Evolutionary conservation across 352 stramenopile species (phyloP), one percentile per base, ranked within the genome.

Genomic region (Vaucheria bursata): DNA sequence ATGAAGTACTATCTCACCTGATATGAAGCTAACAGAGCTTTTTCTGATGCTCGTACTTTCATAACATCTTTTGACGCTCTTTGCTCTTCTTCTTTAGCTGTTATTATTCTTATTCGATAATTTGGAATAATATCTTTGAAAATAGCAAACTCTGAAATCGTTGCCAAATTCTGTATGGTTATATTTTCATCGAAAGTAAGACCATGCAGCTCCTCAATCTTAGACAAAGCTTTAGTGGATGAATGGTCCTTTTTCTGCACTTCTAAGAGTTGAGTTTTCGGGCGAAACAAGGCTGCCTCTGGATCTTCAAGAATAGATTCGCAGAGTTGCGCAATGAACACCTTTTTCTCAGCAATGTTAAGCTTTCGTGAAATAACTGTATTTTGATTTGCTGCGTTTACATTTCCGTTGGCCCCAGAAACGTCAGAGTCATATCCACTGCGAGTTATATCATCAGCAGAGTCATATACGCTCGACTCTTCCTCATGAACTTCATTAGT

Each of bases 101-200:
- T 93, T 36, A 91, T 88, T 18, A 92, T 67, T 74, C 93, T 91
- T 68, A 98, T 97, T 69, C 93, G 89, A 86, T 98, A 97, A 74
- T 92, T 88, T 0, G 94, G 94, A 36, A 97, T 69, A 36, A 98
- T 95, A 72, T 98, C 94, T 49, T 96, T 86, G 73, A 97, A 97
- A 36, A 98, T 91, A 0, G 93, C 94, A 12, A 97, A 83, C 65
- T 96, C 85, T 3, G 92, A 97, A 59, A 97, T 85, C 79, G 97
- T 85, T 29, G 88, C 93, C 3, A 97, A 87, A 69, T 91, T 91
- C 76, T 88, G 86, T 59, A 94, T 86, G 0, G 87, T 91, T 25
- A 83, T 66, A 75, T 94, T 90, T 5, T 87, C 84, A 64, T 94
- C 90, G 25, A 84, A 84, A 33, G 72, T 59, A 34, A 84, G 12